These are phyloP conservation scores for Nannochloropsis gaditana DNA, from an alignment of 108 stramenopile genomes.

Conservation along the genomic window DNA sequence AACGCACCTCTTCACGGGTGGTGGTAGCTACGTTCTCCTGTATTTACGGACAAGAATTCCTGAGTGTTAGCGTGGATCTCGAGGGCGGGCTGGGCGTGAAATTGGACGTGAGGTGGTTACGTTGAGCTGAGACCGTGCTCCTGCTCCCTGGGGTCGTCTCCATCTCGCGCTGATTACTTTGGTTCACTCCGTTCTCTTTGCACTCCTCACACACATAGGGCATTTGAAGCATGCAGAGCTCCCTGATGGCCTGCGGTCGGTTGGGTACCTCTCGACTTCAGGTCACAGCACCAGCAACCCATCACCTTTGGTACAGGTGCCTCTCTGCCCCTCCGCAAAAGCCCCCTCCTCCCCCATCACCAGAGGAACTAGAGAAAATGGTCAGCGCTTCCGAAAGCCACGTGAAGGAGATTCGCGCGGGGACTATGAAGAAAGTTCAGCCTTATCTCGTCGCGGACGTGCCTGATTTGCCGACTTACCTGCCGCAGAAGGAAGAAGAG, in stretches of 20 bases:
- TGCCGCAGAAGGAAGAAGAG: constrained; percentile 40
- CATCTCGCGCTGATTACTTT: too few relatives aligned
- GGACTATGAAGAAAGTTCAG: not conserved
- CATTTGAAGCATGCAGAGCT: not conserved
- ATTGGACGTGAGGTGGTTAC: too few relatives aligned
- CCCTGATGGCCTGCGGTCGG: not conserved
- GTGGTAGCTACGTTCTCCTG: too few relatives aligned
- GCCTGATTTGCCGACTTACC: not conserved
- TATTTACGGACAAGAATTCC: too few relatives aligned
- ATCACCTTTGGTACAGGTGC: not conserved
- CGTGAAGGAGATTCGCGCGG: not conserved
- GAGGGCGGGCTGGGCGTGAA: too few relatives aligned
- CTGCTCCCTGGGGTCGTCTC: too few relatives aligned
- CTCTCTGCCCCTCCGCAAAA: constrained; percentile 7
- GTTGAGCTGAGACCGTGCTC: too few relatives aligned
- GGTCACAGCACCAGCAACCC: not conserved
- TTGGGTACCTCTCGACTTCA: not conserved
- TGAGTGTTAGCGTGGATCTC: too few relatives aligned
- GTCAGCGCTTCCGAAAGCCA: not conserved
- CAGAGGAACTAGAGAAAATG: not conserved
- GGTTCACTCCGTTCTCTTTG: too few relatives aligned
- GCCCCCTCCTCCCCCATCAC: not conserved
- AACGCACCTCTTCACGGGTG: too few relatives aligned
- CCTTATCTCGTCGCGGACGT: constrained; percentile 24
- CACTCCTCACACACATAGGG: not conserved